Evolutionary conservation across 352 stramenopile genomes (phyloP).

Genomic region (Pythium aquatile): DNA sequence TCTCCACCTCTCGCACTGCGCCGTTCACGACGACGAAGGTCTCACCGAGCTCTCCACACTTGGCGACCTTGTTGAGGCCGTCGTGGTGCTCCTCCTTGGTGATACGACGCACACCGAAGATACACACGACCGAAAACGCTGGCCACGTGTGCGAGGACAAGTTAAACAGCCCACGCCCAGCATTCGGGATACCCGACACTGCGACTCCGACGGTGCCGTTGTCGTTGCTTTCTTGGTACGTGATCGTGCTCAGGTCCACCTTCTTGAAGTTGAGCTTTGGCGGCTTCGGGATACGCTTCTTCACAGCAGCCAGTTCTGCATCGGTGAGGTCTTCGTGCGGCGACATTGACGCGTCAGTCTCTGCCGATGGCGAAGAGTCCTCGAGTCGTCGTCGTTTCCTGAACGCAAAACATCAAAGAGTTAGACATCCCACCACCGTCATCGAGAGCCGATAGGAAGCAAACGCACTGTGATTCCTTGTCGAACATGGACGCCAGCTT

Average conservation of each 20-base stretch:
- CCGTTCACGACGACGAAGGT: constrained; percentile 89
- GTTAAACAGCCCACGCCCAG: constrained; percentile 81
- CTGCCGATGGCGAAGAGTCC: constrained; percentile 54
- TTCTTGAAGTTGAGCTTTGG: constrained; percentile 85
- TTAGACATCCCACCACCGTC: neutral
- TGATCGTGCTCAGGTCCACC: constrained; percentile 81
- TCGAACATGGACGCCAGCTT: constrained; percentile 72
- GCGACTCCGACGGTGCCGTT: constrained; percentile 86
- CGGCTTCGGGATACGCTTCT: constrained; percentile 78
- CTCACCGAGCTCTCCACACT: constrained; percentile 80
- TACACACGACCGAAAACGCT: constrained; percentile 87
- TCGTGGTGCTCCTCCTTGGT: constrained; percentile 87
- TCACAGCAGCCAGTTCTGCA: constrained; percentile 76
- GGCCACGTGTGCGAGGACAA: constrained; percentile 76
- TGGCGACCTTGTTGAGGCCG: constrained; percentile 84
- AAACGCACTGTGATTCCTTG: constrained; percentile 69
- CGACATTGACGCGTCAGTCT: constrained; percentile 62
- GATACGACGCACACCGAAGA: constrained; percentile 84
- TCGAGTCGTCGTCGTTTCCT: constrained; percentile 82
- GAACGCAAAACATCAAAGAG: neutral
- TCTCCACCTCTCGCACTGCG: constrained; percentile 82
- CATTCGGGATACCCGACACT: constrained; percentile 79
- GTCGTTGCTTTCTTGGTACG: constrained; percentile 83
- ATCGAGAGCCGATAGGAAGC: neutral
- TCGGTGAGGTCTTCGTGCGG: constrained; percentile 74